phyloP scores from a whole-genome alignment of 176 grass and related monocot genomes.

The Aegilops tauschii region DNA sequence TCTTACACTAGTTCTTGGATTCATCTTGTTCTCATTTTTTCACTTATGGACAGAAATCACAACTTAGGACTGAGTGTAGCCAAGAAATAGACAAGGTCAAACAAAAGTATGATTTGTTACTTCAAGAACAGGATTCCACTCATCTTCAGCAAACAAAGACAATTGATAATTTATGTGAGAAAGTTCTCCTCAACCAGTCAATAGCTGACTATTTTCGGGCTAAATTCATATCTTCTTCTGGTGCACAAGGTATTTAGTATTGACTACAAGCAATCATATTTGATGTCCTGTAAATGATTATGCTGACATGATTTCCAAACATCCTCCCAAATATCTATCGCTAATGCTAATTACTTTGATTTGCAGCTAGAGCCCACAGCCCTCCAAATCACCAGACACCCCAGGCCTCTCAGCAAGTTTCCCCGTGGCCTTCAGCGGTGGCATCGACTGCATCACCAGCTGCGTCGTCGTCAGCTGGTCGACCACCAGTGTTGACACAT shows the following conservation, averaged over 20 bases:
- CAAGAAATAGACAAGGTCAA: conserved; percentile 73
- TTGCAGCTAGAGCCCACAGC: conserved; percentile 35
- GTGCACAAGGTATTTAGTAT: conserved; percentile 46
- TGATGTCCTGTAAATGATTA: conserved; percentile 24
- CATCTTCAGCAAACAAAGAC: conserved; percentile 56
- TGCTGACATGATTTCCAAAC: conserved; percentile 15
- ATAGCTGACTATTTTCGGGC: conserved; percentile 83
- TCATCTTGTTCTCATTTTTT: conserved; percentile 14
- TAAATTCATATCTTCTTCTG: conserved; percentile 75
- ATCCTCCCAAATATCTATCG: not conserved
- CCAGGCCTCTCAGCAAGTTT: conserved; percentile 43
- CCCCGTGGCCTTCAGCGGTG: not conserved
- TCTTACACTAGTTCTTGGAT: not conserved
- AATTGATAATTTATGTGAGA: conserved; percentile 52
- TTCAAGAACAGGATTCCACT: conserved; percentile 55
- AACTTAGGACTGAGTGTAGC: conserved; percentile 49
- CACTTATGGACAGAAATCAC: conserved; percentile 49
- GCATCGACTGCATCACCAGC: not conserved
- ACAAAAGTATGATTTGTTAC: conserved; percentile 70
- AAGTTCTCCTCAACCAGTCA: conserved; percentile 76
- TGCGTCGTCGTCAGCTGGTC: conserved; percentile 6
- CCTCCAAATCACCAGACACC: conserved; percentile 32
- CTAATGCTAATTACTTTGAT: conserved; percentile 21
- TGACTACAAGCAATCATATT: not conserved
- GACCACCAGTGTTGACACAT: conserved; percentile 19